Percentiles rank a stretch among this genome's conserved stretches.
These are phyloP conservation scores for Mimosa bimucronata DNA, from an alignment of 306 rosid genomes.

Conservation along the genomic window DNA sequence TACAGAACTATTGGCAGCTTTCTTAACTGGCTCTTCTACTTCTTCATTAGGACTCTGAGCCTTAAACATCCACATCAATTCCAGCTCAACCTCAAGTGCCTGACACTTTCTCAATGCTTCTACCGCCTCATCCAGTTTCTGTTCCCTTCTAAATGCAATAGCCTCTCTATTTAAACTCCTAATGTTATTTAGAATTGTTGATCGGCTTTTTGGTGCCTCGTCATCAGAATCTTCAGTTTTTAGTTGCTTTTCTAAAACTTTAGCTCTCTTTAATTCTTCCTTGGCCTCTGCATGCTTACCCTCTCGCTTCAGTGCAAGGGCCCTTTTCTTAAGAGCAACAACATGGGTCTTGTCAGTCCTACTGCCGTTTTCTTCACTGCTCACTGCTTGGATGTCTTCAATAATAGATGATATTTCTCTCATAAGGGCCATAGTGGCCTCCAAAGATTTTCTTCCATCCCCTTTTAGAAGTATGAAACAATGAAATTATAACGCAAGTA, in stretches of 20 bases:
- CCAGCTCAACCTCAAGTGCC: constrained; percentile 79
- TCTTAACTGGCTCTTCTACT: constrained; percentile 38
- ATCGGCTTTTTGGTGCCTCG: constrained; percentile 61
- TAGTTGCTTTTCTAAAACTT: constrained; percentile 79
- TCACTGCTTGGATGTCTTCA: constrained; percentile 57
- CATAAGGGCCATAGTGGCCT: constrained; percentile 85
- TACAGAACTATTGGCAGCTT: constrained; percentile 35
- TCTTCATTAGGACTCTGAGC: constrained; percentile 43
- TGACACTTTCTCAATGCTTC: constrained; percentile 72
- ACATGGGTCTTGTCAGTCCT: constrained; percentile 72
- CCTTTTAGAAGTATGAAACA: constrained; percentile 59
- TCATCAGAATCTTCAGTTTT: constrained; percentile 95
- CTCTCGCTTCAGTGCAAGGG: constrained; percentile 86
- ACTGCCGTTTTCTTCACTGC: constrained; percentile 49
- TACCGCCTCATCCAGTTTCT: constrained; percentile 85
- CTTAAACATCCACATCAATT: constrained; percentile 67
- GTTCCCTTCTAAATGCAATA: constrained; percentile 84
- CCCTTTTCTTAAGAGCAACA: constrained; percentile 78
- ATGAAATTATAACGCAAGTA: constrained; percentile 18
- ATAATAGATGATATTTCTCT: constrained; percentile 77
- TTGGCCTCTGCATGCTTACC: constrained; percentile 91
- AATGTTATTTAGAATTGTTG: constrained; percentile 85
- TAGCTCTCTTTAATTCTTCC: constrained; percentile 90
- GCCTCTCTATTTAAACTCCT: constrained; percentile 78
- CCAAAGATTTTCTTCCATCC: constrained; percentile 80